Base-by-base conservation (phyloP, 2,329 filamentous ascomycete species). In the Verticillium nonalfalfae region DNA sequence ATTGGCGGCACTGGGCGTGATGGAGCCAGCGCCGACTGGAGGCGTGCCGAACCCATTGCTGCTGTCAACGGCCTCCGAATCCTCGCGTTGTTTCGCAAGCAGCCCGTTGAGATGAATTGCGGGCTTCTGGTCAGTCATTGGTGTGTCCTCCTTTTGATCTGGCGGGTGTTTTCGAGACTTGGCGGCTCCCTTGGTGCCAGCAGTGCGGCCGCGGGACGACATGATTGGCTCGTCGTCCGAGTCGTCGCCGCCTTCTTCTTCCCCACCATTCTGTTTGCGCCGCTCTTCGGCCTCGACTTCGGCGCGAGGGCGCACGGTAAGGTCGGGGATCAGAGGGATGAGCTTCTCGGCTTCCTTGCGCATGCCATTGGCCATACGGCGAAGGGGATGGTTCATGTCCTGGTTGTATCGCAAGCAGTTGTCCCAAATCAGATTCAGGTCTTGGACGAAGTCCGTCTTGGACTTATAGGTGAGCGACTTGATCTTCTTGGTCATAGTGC, bases 151-250 rank as follows among this genome's bases (percentile, higher is more conserved):
- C 65, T 90, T 89, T 65, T 87, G 85, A 62, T 90, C 88, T 57
- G 85, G 80, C 26, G 86, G 87, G 2, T 90, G 88, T 69, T 92
- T 94, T 59, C 92, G 86, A 21, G 89, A 87, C 68, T 89, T 87
- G 67, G 89, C 94, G 65, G 87, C 87, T 26, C 92, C 89, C 71
- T 90, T 93, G 67, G 91, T 90, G 35, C 85, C 90, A 15, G 93
- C 91, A 73, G 94, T 97, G 55, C 95, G 89, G 59, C 95, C 95
- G 66, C 95, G 86, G 58, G 94, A 97, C 62, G 95, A 95, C 91
- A 98, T 98, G 71, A 99, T 98, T 9, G 95, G 95, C 75, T 97
- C 93, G 72, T 98, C 94, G 70, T 98, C 94, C 67, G 93, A 97
- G 74, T 97, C 94, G 62, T 97, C 94, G 34, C 85, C 91, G 45